Conservation (phyloP, 225 moss, liverwort and hornwort species). For the Rhytidiadelphus loreus region DNA sequence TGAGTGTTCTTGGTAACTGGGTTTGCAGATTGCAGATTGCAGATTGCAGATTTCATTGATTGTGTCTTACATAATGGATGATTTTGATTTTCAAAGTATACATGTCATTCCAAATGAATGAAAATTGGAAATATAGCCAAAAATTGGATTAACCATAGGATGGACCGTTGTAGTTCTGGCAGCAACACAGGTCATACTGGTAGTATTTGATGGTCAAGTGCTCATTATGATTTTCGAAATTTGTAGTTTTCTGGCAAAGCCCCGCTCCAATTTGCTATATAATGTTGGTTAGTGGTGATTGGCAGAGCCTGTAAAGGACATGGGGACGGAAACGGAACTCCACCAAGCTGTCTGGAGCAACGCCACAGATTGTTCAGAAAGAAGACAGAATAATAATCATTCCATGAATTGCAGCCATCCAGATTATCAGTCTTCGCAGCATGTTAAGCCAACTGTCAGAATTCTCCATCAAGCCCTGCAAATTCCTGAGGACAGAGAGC, state of each 20-base stretch:
- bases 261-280: not conserved
- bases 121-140: not conserved
- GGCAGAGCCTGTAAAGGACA: slow-evolving; percentile 8
- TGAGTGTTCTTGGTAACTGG: not conserved
- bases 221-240: not conserved
- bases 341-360: not conserved
- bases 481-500: not conserved
- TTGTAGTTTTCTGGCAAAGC: not conserved
- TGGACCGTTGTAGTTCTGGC: not conserved
- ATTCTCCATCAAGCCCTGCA: not conserved
- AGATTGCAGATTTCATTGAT: not conserved
- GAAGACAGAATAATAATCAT: not conserved
- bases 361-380: not conserved
- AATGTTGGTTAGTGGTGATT: not conserved
- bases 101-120: not conserved
- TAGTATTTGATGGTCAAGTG: not conserved
- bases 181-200: not conserved
- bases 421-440: not conserved
- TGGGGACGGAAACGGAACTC: not conserved
- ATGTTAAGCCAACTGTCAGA: not conserved
- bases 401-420: not conserved
- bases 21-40: not conserved
- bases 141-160: not conserved
- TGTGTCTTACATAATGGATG: not conserved
- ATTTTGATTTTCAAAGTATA: not conserved